Percentiles rank a stretch among this genome's conserved stretches.
Conservation (phyloP, 495 filamentous ascomycete species). For the Tuber brumale region DNA sequence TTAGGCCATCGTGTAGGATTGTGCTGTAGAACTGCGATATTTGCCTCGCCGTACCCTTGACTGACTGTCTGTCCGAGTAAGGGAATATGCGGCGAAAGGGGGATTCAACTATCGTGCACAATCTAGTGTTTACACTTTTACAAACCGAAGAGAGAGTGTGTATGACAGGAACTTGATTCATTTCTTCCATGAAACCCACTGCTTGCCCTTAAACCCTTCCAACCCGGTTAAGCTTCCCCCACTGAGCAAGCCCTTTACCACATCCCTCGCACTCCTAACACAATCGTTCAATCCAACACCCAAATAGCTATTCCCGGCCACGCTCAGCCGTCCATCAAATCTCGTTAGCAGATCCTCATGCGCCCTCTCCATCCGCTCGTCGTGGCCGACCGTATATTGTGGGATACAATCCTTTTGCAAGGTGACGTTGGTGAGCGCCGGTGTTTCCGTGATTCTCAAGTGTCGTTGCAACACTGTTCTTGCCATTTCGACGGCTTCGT, state of each 20-base stretch:
- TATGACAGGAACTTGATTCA: background rate
- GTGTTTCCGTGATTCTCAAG: conserved; percentile 57
- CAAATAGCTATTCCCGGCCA: conserved; percentile 73
- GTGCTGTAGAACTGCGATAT: background rate
- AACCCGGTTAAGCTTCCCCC: conserved; percentile 37
- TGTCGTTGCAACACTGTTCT: conserved; percentile 62
- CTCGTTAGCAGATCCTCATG: conserved; percentile 51
- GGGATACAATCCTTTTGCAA: conserved; percentile 78
- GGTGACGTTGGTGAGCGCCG: conserved; percentile 51
- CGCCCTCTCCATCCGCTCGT: conserved; percentile 54
- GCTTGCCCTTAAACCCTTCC: conserved; percentile 30
- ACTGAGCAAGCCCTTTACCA: conserved; percentile 43
- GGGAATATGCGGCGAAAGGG: background rate
- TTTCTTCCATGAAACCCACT: background rate
- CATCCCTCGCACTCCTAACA: conserved; percentile 48
- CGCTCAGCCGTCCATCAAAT: conserved; percentile 60
- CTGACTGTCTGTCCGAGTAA: background rate
- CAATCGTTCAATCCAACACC: conserved; percentile 60
- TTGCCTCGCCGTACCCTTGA: background rate
- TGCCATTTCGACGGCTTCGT: conserved; percentile 62
- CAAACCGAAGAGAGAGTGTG: background rate
- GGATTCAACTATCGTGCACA: background rate
- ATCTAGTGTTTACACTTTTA: background rate
- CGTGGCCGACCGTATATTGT: conserved; percentile 77
- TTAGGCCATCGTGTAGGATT: background rate